These are phyloP conservation scores for Bonia amplexicaulis DNA, from an alignment of 176 grass and related monocot species.

Conservation along the genomic window DNA sequence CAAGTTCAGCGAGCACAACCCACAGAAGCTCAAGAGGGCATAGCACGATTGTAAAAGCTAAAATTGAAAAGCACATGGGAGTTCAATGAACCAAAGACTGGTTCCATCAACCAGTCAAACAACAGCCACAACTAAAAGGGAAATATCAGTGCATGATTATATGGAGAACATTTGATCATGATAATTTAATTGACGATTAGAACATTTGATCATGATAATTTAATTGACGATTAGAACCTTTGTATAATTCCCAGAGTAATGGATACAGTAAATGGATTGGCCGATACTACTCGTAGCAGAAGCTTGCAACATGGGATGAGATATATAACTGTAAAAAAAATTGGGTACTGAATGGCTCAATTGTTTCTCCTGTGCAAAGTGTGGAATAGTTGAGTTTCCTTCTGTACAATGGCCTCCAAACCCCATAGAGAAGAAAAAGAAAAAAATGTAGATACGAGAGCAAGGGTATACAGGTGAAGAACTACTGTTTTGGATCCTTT, in stretches of 20 bases:
- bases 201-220: not conserved
- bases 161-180: not conserved
- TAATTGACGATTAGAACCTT: not conserved
- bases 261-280: conserved; percentile 8
- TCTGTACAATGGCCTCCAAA: conserved; percentile 60
- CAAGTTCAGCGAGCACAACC: not conserved
- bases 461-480: conserved; percentile 52
- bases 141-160: not conserved
- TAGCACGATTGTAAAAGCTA: not conserved
- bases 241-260: conserved; percentile 17
- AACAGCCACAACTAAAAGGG: not conserved
- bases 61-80: not conserved
- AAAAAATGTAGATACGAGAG: conserved; percentile 24
- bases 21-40: not conserved
- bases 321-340: conserved; percentile 1
- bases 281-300: conserved; percentile 15
- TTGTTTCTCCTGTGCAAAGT: conserved; percentile 45
- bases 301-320: conserved; percentile 18
- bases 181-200: conserved; percentile 12
- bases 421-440: conserved; percentile 1
- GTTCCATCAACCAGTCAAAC: not conserved
- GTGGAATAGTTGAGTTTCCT: conserved; percentile 43
- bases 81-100: not conserved
- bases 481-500: not conserved
- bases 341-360: conserved; percentile 13